A percentile compares a stretch with the other conserved stretches of the same genome.
phyloP scores from a whole-genome alignment of 306 rosid genomes.

The Pueraria montana region DNA sequence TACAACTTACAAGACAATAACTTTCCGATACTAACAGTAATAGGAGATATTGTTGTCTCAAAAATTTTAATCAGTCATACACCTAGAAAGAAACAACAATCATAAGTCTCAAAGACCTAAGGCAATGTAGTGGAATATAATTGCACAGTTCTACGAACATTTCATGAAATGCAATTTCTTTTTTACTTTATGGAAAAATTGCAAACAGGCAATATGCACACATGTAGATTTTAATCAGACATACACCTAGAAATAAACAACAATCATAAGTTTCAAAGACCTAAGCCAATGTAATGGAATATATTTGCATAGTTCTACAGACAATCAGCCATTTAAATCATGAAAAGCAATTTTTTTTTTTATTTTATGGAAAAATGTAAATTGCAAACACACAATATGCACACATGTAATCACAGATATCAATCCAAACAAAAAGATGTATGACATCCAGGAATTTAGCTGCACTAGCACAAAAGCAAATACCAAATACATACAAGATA shows the following conservation, averaged over 20 bases:
- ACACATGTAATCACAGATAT: neutral
- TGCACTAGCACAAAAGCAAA: neutral
- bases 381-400: neutral
- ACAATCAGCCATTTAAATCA: constrained; percentile 7
- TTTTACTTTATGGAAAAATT: constrained; percentile 1
- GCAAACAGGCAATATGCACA: neutral
- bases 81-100: constrained; percentile 11
- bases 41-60: neutral
- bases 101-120: constrained; percentile 15
- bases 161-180: neutral
- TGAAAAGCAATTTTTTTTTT: neutral
- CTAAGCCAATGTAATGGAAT: neutral
- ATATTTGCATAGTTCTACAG: constrained; percentile 2
- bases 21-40: neutral
- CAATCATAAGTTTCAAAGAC: constrained; percentile 22
- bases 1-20: neutral
- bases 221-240: neutral
- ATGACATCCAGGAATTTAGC: neutral
- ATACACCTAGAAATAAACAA: neutral
- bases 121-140: constrained; percentile 1
- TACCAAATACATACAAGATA: constrained; percentile 30
- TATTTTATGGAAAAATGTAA: neutral
- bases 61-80: neutral
- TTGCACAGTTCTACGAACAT: constrained; percentile 19
- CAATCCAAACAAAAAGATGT: too few species aligned